Evolutionary conservation across 2,329 filamentous ascomycete species (phyloP), one percentile per base, ranked within the genome.

Genomic region (Fusarium nurragi): DNA sequence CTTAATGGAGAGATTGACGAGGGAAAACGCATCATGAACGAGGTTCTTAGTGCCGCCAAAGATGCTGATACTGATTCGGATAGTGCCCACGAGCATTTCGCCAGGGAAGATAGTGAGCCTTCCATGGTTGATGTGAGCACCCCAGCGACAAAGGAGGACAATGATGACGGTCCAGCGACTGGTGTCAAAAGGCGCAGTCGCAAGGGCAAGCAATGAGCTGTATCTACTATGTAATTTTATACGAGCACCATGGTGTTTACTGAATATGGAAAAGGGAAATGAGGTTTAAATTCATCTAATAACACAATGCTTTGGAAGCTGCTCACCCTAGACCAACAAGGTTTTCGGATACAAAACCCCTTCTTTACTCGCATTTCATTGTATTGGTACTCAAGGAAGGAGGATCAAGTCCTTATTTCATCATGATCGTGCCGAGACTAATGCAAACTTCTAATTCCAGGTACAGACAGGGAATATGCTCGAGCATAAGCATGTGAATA

Each of bases 1-100:
- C 84, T 85, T 79, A 99, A 99, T 74, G 94, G 94, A 0, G 87
- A 91, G 71, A 87, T 93, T 70, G 91, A 90, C 61, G 91, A 94
- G 75, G 86, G 88, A 10, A 87, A 87, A 67, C 87, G 89, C 73
- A 89, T 94, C 48, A 82, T 94, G 44, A 85, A 86, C 39, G 87
- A 90, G 71, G 86, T 93, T 1, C 75, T 87, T 3, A 75, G 64
- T 22, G 69, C 74, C 22, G 61, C 61, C 8, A 65, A 64, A 30
- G 62, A 66, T 18, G 60, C 48, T n/a, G 61, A 39, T 6, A 58
- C 47, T 6, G 64, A 61, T 18, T 48, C 41, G 13, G 67, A 71
- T 18, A 58, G 55, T 11, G 65, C 18, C 36, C 25, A 34, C n/a
- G 55, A 52, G 23, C 54, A 60, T 4, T 41, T 59, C 12, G 26